A percentile compares a stretch with the other conserved stretches of the same genome.
Evolutionary conservation across 192 early-diverging fungal genomes (phyloP).

Genomic region (Coemansia sp.): DNA sequence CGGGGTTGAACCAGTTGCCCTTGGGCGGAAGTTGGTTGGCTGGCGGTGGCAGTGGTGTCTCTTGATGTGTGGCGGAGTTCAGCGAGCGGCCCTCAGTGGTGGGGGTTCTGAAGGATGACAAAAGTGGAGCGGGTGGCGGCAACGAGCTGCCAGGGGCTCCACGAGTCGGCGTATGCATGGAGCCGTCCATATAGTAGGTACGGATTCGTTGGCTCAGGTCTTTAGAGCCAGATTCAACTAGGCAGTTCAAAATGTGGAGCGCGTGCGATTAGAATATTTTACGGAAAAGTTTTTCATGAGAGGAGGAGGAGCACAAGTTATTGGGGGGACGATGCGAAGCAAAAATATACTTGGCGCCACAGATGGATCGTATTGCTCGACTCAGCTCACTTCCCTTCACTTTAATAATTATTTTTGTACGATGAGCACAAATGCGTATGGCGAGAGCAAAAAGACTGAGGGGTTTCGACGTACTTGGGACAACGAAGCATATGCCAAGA

Average conservation of each 20-base stretch:
- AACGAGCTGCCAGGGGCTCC: constrained; percentile 2
- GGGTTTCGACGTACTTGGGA: constrained; percentile 63
- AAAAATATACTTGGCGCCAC: constrained; percentile 1
- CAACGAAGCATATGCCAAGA: constrained; percentile 62
- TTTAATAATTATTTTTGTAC: neutral
- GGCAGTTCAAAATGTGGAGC: neutral
- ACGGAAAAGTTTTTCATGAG: neutral
- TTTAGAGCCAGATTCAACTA: neutral
- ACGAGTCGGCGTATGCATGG: constrained; percentile 33
- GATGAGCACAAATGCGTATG: constrained; percentile 17
- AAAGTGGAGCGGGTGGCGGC: neutral
- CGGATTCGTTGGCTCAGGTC: neutral
- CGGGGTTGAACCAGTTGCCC: constrained; percentile 42
- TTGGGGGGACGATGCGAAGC: neutral
- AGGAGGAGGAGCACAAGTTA: neutral
- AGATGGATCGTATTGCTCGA: neutral
- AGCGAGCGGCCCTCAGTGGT: neutral
- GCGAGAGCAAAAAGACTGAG: constrained; percentile 16
- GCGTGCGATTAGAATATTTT: too few species aligned
- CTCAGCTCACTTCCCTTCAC: neutral
- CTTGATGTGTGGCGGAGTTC: neutral
- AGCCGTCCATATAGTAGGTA: constrained; percentile 18
- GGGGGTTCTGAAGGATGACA: constrained; percentile 30
- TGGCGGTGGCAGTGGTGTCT: neutral
- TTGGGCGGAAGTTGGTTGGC: constrained; percentile 2